These are phyloP conservation scores for Diplotaxis tenuifolia DNA, from an alignment of 345 rosid species.

Conservation along the genomic window DNA sequence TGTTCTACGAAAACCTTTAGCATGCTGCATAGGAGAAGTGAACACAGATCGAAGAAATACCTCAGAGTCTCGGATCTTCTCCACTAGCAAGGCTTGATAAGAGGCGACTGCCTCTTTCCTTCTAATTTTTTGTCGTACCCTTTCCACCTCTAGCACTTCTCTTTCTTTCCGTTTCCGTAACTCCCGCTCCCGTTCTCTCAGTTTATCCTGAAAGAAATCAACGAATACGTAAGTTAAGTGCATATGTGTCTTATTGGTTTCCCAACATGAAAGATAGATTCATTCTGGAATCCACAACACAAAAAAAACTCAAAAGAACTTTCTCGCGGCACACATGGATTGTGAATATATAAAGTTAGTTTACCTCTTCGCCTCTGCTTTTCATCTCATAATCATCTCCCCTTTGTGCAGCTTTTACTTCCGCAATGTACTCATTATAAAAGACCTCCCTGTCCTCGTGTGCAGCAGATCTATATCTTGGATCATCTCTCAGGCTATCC, in stretches of 20 bases:
- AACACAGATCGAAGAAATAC: conserved; percentile 37
- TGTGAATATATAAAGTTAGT: conserved; percentile 1
- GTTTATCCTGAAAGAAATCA: conserved; percentile 55
- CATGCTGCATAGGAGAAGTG: not conserved
- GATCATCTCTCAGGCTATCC: conserved; percentile 80
- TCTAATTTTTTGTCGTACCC: conserved; percentile 80
- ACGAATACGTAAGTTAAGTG: not conserved
- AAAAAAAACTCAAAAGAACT: not conserved
- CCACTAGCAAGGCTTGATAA: conserved; percentile 94
- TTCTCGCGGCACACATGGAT: not conserved
- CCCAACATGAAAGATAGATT: not conserved
- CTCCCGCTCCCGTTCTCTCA: conserved; percentile 89
- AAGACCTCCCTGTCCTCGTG: conserved; percentile 82
- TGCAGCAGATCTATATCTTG: conserved; percentile 70
- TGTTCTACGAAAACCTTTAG: not conserved
- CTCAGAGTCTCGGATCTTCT: conserved; percentile 90
- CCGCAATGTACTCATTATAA: conserved; percentile 72
- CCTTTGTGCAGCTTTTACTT: conserved; percentile 66
- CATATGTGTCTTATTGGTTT: not conserved
- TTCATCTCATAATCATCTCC: conserved; percentile 66
- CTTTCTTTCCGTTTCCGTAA: conserved; percentile 88
- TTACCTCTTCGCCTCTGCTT: conserved; percentile 86
- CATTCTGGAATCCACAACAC: not conserved
- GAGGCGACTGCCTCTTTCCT: conserved; percentile 88
- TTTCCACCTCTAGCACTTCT: conserved; percentile 94